Conservation (phyloP, 2,329 filamentous ascomycete species). For the Colletotrichum sp. region DNA sequence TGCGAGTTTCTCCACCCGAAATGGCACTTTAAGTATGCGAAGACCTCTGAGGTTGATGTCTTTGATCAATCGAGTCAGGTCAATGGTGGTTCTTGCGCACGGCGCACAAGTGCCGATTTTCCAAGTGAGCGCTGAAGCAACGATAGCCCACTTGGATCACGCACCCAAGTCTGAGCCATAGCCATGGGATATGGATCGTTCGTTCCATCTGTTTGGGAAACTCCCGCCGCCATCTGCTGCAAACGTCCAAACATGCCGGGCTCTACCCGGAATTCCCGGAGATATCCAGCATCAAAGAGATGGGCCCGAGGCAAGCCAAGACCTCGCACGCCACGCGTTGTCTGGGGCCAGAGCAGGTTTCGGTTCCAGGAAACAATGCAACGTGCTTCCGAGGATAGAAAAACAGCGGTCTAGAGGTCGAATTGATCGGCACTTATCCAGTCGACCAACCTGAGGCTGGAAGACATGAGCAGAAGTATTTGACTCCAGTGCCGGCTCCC, state of each 20-base stretch:
- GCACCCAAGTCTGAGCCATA: background rate
- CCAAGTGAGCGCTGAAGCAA: background rate
- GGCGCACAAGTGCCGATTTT: background rate
- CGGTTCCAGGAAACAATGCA: background rate
- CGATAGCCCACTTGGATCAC: background rate
- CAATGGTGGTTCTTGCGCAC: background rate
- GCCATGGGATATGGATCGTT: background rate
- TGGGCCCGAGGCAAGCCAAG: background rate
- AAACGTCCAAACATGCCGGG: background rate
- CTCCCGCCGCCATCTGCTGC: background rate
- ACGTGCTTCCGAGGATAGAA: background rate
- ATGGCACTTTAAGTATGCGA: rapidly evolving
- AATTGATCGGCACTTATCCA: background rate
- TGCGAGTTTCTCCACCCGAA: background rate
- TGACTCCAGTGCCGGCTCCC: background rate
- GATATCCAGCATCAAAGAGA: background rate
- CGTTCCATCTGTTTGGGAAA: background rate
- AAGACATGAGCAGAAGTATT: background rate
- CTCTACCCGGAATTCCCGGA: background rate
- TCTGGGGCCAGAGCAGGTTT: background rate
- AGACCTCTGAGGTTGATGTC: background rate
- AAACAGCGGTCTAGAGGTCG: background rate
- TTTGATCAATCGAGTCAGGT: background rate
- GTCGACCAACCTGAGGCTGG: background rate
- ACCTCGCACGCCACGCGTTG: background rate